Percentiles rank a stretch among this genome's conserved stretches.
These are phyloP conservation scores for Eimeria necatrix DNA, from an alignment of 169 alveolate species.

Conservation along the genomic window DNA sequence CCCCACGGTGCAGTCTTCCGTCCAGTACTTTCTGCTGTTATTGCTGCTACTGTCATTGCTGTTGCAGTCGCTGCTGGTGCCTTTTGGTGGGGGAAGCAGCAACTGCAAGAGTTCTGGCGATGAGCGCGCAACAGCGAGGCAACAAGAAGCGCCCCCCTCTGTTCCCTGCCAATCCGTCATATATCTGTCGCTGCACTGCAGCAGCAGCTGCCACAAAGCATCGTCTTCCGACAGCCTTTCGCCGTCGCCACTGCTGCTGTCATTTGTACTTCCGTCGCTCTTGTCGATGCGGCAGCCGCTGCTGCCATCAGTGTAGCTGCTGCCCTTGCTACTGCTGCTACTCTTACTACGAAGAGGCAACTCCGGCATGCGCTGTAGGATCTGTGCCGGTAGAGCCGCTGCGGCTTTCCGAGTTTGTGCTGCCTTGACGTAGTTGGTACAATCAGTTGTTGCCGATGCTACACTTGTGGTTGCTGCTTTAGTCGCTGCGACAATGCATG, in stretches of 20 bases:
- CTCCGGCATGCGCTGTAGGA: slow-evolving; percentile 22
- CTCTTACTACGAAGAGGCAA: not conserved
- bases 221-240: slow-evolving; percentile 10
- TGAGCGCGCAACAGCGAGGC: not conserved
- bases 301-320: not conserved
- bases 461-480: not conserved
- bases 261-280: slow-evolving; percentile 3
- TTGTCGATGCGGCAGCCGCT: not conserved
- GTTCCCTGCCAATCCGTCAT: slow-evolving; percentile 5
- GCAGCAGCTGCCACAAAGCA: slow-evolving; percentile 35
- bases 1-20: slow-evolving; percentile 11
- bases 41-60: not conserved
- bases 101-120: slow-evolving; percentile 39
- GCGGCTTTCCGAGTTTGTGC: not conserved
- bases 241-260: not conserved
- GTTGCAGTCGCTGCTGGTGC: not conserved
- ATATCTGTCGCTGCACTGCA: not conserved
- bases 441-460: not conserved
- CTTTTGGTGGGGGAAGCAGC: slow-evolving; percentile 5
- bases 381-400: not conserved
- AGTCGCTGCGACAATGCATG: slow-evolving; percentile 12
- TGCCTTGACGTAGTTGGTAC: slow-evolving; percentile 2
- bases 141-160: not conserved
- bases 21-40: not conserved
- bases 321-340: slow-evolving; percentile 35